Evolutionary conservation across 2,329 filamentous ascomycete species (phyloP), one percentile per base, ranked within the genome.

Genomic region (Fusarium buharicum): DNA sequence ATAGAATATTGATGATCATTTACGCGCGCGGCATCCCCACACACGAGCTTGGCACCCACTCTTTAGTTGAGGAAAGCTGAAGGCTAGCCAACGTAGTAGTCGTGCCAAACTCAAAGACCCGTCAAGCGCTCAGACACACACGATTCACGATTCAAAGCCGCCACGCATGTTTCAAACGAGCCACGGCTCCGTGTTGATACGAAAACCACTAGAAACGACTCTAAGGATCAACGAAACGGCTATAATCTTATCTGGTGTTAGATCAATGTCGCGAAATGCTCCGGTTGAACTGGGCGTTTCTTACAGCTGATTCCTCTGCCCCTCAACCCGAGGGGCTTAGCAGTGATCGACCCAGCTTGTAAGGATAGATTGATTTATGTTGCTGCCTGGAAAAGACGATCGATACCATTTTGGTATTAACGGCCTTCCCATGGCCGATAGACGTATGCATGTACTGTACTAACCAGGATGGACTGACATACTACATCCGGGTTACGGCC

Each of bases 11-110:
- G 22, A 20, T 36, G 30, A 38, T 59, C 53, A 60, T 38, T 47
- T 62, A 66, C 62, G 58, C 62, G 62, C 62, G 57, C 62, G 62
- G 62, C 33, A 66, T 58, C 62, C 27, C 62, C 62, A 59, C 30
- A 16, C 51, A 28, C 46, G 28, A 51, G 40, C 59, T 50, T 36
- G 51, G 28, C 34, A 51, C 31, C 39, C 54, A 34, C n/a, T 51
- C n/a, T 18, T 33, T 28, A 13, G 54, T 49, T 43, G 24, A 46
- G 49, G 43, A 45, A 52, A 55, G 58, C 58, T 60, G 58, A 61
- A 48, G 39, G 33, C 34, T 17, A 45, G 22, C 39, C 31, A 51
- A 37, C 36, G 34, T 40, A 24, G 22, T 57, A 49, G 55, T 41
- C 27, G 22, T 38, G 18, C 39, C 40, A 30, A 50, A 46, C 40